Percentiles rank a stretch among this genome's conserved stretches.
Evolutionary conservation across 1,284 basidiomycete genomes (phyloP).

Genomic region (Apiotrichum domesticum): DNA sequence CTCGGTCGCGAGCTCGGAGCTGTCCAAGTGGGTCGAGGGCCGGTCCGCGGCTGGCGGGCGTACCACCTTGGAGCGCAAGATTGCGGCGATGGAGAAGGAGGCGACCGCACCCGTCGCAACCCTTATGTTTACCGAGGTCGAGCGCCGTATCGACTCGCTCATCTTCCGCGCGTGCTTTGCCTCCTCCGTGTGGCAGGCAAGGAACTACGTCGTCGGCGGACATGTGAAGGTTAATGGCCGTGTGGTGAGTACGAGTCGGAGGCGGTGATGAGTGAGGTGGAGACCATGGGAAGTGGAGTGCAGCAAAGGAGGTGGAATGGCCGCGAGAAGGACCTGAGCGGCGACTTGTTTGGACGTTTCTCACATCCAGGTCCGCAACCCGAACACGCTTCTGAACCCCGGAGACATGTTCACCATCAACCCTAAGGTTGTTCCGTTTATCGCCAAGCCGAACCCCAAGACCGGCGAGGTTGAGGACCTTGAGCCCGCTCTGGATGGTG

Average conservation of each 20-base stretch:
- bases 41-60: constrained; percentile 35
- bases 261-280: too few relatives aligned
- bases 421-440: constrained; percentile 71
- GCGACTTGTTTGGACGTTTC: background rate
- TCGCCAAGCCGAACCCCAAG: constrained; percentile 34
- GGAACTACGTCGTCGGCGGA: constrained; percentile 78
- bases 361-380: constrained; percentile 63
- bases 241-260: constrained; percentile 55
- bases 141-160: constrained; percentile 85
- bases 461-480: constrained; percentile 13
- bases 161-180: constrained; percentile 90
- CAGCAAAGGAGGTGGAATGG: too few relatives aligned
- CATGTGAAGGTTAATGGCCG: constrained; percentile 84
- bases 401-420: constrained; percentile 92
- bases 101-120: constrained; percentile 67
- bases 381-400: constrained; percentile 84
- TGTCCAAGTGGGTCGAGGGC: constrained; percentile 57
- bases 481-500: constrained; percentile 22
- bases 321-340: background rate
- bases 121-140: constrained; percentile 89
- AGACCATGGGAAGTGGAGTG: too few relatives aligned
- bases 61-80: constrained; percentile 47
- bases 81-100: constrained; percentile 54
- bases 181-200: constrained; percentile 81
- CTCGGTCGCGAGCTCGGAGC: constrained; percentile 47